These are phyloP conservation scores for Aspergillus sp. DNA, from an alignment of 2,329 filamentous ascomycete species.

Conservation along the genomic window DNA sequence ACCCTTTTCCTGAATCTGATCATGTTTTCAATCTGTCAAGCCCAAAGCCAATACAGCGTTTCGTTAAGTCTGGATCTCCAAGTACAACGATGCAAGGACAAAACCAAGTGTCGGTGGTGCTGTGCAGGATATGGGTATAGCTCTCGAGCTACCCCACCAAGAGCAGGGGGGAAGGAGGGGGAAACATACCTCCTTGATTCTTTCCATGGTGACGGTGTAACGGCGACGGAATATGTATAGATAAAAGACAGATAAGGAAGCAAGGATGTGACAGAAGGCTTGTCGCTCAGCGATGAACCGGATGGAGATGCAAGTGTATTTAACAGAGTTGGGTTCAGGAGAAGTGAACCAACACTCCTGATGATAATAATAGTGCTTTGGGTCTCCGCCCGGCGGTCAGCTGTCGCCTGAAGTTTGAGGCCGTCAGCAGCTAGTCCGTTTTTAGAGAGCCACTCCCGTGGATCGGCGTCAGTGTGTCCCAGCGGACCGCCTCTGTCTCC, in stretches of 20 bases:
- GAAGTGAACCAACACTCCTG: conserved; percentile 20
- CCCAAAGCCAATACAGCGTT: background rate
- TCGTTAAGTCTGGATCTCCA: conserved; percentile 20
- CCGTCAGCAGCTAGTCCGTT: conserved; percentile 3
- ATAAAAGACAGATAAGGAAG: conserved; percentile 32
- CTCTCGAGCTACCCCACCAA: conserved; percentile 47
- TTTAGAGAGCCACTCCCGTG: conserved; percentile 13
- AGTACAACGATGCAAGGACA: conserved; percentile 19
- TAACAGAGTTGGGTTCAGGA: conserved; percentile 24
- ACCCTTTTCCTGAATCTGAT: background rate
- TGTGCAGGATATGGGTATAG: conserved; percentile 30
- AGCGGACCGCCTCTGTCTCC: conserved; percentile 37
- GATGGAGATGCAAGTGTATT: conserved; percentile 20
- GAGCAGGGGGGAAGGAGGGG: conserved; percentile 27
- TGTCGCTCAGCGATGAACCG: conserved; percentile 44
- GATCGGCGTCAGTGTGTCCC: conserved; percentile 5
- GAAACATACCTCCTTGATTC: conserved; percentile 81
- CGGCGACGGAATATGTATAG: conserved; percentile 32
- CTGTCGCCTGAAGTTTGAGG: conserved; percentile 18
- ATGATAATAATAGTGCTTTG: conserved; percentile 21
- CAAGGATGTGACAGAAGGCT: conserved; percentile 29
- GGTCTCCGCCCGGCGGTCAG: conserved; percentile 27
- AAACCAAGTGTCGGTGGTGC: conserved; percentile 20
- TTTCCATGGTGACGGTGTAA: conserved; percentile 68
- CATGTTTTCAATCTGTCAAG: conserved; percentile 25